phyloP scores from a whole-genome alignment of 768 basidiomycete genomes.

The Mycena albidolilacea region DNA sequence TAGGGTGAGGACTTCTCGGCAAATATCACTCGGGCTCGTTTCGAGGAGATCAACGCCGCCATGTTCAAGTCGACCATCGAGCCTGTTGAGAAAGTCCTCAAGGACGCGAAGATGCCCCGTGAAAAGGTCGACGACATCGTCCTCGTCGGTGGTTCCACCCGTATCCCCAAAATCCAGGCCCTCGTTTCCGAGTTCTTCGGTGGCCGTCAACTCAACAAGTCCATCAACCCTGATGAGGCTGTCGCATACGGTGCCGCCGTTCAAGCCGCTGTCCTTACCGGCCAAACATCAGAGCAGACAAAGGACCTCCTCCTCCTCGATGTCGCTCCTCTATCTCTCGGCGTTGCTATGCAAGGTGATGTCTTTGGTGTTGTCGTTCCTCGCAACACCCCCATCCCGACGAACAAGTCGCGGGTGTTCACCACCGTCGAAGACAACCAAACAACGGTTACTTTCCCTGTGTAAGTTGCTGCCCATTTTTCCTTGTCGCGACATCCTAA shows the following conservation, averaged over 20 bases:
- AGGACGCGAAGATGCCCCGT: constrained; percentile 98
- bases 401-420: constrained; percentile 99
- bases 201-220: constrained; percentile 98
- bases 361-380: constrained; percentile 99
- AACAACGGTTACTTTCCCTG: constrained; percentile 99
- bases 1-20: constrained; percentile 98
- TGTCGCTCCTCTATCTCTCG: constrained; percentile 97
- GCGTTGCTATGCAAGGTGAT: constrained; percentile 99
- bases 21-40: constrained; percentile 99
- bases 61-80: constrained; percentile 98
- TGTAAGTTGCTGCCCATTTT: constrained; percentile 62
- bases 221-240: constrained; percentile 99
- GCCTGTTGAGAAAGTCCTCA: constrained; percentile 98
- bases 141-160: constrained; percentile 99
- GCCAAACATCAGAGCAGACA: constrained; percentile 98
- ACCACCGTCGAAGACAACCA: constrained; percentile 99
- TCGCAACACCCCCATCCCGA: constrained; percentile 99
- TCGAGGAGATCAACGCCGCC: constrained; percentile 98
- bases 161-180: constrained; percentile 99
- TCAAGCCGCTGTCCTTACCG: constrained; percentile 98
- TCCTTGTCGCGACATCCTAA: background rate
- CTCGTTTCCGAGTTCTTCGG: constrained; percentile 99
- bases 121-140: constrained; percentile 99
- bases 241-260: constrained; percentile 99
- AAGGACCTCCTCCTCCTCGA: constrained; percentile 98